Base-by-base conservation (phyloP, 2,329 filamentous ascomycete genomes). In the Beauveria brongniartii region DNA sequence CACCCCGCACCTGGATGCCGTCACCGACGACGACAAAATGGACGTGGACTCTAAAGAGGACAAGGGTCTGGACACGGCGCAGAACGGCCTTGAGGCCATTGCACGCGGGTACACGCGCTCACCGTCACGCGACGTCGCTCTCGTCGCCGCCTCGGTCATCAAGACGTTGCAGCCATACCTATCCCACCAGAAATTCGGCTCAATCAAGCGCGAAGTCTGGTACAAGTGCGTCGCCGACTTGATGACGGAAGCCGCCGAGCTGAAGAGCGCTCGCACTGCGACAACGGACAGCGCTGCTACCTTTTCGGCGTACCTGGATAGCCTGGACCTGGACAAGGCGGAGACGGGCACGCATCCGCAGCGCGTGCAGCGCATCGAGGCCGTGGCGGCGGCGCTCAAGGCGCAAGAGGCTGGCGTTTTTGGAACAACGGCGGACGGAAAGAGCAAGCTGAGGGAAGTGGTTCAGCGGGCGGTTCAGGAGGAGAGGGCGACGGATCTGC, bases 11-110 rank as follows among this genome's bases (percentile, higher is more conserved):
- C 72, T 95, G 40, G 83, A 87, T 48, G 81, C 85, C 30, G 66
- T 82, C 5, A 73, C 65, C 14, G 80, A 81, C 37, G 83, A 83
- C 51, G 84, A 88, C 64, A 79, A 80, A 61, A 91, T 91, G 88
- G 88, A 91, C 20, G 75, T 89, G 24, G 87, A 89, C 68, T 78
- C 78, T 9, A 78, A 79, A 62, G 77, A 79, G 41, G 74, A 79
- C 43, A 64, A 76, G 0, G 70, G 73, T 9, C 73, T 73, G 10
- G 74, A 74, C 63, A 80, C 80, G 6, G 76, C 77, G 1, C 76
- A 75, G 43, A 78, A 76, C n/a, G 82, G 77, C 0, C 65, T 85
- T 3, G 80, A 83, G 65, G 80, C 78, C 0, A 68, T 81, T 1
- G 75, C 79, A 12, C 75, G 75, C 14, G 80, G 80, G 2, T 84